phyloP scores from a whole-genome alignment of 345 rosid genomes.

The Raphanus raphanistrum region DNA sequence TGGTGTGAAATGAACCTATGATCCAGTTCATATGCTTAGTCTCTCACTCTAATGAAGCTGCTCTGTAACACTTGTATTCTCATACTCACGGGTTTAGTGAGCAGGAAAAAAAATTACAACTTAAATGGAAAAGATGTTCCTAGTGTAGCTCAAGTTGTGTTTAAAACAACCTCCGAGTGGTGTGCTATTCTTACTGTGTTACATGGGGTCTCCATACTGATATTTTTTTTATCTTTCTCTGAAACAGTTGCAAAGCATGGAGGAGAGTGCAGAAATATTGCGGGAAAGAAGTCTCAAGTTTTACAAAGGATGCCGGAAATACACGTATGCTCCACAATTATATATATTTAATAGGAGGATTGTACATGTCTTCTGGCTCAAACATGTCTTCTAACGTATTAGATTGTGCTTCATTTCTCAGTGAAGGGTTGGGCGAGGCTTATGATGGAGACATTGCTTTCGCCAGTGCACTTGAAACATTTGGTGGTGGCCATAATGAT shows the following conservation, averaged over 20 bases:
- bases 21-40: constrained; percentile 12
- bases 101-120: neutral
- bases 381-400: neutral
- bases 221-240: neutral
- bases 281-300: constrained; percentile 93
- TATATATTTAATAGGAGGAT: neutral
- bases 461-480: constrained; percentile 94
- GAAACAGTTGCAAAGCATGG: constrained; percentile 84
- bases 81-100: neutral
- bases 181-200: constrained; percentile 1
- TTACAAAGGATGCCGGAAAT: constrained; percentile 95
- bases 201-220: neutral
- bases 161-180: neutral
- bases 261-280: constrained; percentile 82
- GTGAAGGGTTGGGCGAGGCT: constrained; percentile 98
- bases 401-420: constrained; percentile 34
- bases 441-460: constrained; percentile 96
- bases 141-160: neutral
- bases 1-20: neutral
- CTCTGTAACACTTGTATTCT: neutral
- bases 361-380: constrained; percentile 14
- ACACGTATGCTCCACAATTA: constrained; percentile 61
- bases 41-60: no score
- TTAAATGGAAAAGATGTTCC: neutral
- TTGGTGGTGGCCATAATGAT: constrained; percentile 99